Percentiles rank a stretch among this genome's conserved stretches.
Evolutionary conservation across 495 filamentous ascomycete genomes (phyloP).

Genomic region (Penicillium goetzii): DNA sequence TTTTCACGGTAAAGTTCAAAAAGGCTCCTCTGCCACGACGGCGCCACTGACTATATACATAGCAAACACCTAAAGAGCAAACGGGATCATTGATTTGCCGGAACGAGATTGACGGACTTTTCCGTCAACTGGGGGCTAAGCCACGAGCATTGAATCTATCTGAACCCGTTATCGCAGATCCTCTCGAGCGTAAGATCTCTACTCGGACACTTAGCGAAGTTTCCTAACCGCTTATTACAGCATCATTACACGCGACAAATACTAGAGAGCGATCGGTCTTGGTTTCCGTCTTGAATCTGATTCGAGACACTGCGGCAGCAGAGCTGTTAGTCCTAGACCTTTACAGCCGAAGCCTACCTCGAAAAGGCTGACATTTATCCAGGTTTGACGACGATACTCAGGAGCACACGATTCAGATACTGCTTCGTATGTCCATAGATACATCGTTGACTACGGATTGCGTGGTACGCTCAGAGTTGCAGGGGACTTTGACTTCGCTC

Average conservation of each 20-base stretch:
- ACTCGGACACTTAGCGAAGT: background rate
- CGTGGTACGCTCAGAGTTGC: slow-evolving; percentile 46
- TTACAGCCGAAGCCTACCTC: background rate
- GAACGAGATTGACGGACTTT: slow-evolving; percentile 39
- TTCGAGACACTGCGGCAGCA: slow-evolving; percentile 6
- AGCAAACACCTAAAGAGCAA: slow-evolving; percentile 29
- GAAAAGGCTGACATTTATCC: background rate
- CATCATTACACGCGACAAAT: background rate
- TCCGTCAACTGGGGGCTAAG: slow-evolving; percentile 38
- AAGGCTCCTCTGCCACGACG: background rate
- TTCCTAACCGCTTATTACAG: background rate
- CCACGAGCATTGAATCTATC: slow-evolving; percentile 35
- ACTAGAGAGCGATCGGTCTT: slow-evolving; percentile 12
- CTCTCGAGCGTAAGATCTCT: slow-evolving; percentile 27
- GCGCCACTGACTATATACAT: slow-evolving; percentile 4
- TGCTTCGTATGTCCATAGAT: slow-evolving; percentile 67
- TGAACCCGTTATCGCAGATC: slow-evolving; percentile 31
- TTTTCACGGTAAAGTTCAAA: slow-evolving; percentile 46
- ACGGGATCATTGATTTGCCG: slow-evolving; percentile 37
- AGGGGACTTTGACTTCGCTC: slow-evolving; percentile 48
- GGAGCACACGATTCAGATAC: slow-evolving; percentile 41
- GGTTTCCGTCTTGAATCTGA: slow-evolving; percentile 28
- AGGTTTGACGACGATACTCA: slow-evolving; percentile 42
- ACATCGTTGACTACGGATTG: slow-evolving; percentile 49
- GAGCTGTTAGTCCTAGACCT: slow-evolving; percentile 15